Percentiles rank a stretch among this genome's conserved stretches.
phyloP scores from a whole-genome alignment of 257 asterid genomes.

The Pogostemon cablin region DNA sequence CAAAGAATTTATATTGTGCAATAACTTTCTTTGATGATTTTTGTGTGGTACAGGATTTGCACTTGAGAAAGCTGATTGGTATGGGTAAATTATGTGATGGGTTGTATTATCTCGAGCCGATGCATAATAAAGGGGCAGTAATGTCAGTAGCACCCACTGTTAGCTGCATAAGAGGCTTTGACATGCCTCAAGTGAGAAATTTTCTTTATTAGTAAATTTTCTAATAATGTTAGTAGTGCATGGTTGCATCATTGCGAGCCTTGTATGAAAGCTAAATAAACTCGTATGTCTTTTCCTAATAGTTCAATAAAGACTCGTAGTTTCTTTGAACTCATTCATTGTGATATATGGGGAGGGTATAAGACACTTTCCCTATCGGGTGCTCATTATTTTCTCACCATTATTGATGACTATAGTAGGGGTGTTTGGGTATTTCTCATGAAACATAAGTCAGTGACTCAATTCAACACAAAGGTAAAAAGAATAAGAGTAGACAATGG shows the following conservation, averaged over 20 bases:
- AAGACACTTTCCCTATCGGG: neutral
- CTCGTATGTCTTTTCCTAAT: neutral
- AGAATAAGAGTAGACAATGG: neutral
- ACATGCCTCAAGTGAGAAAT: neutral
- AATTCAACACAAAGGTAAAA: neutral
- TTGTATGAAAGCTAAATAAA: neutral
- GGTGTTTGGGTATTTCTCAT: neutral
- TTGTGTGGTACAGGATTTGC: conserved; percentile 17
- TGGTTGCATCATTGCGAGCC: neutral
- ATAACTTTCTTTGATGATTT: neutral
- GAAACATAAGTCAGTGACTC: neutral
- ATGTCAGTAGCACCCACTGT: neutral
- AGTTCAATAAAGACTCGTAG: neutral
- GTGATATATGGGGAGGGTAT: neutral
- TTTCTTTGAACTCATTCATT: too few relatives aligned
- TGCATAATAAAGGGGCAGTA: neutral
- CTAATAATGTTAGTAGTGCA: neutral
- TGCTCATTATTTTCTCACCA: neutral
- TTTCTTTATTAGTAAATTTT: neutral
- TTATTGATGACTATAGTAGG: neutral
- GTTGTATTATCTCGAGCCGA: neutral
- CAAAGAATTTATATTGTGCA: neutral
- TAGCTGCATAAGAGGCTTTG: neutral
- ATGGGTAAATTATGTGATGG: conserved; percentile 24
- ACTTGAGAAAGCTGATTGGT: conserved; percentile 17